Conservation (phyloP, 495 filamentous ascomycete species). For the Platismatia glauca region DNA sequence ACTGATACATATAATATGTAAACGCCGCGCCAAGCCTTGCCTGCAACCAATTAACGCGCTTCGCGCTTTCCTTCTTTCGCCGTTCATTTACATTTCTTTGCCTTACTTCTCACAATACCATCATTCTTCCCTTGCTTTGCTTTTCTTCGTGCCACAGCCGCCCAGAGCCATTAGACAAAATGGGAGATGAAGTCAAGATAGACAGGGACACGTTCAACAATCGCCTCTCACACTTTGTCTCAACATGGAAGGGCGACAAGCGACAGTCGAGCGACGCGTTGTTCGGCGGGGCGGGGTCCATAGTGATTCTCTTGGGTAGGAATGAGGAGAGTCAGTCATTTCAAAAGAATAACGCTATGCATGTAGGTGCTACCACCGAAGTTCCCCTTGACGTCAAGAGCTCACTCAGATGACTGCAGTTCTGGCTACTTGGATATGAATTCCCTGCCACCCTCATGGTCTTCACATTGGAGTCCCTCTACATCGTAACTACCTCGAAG, state of each 20-base stretch:
- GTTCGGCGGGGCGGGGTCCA: slow-evolving; percentile 76
- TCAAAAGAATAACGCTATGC: slow-evolving; percentile 90
- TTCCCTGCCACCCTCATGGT: slow-evolving; percentile 93
- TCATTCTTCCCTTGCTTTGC: not conserved
- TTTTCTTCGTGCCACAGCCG: slow-evolving; percentile 1
- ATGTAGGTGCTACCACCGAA: slow-evolving; percentile 49
- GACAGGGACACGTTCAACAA: slow-evolving; percentile 87
- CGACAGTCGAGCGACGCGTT: slow-evolving; percentile 56
- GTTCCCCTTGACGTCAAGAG: not conserved
- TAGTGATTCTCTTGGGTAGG: slow-evolving; percentile 87
- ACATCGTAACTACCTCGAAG: slow-evolving; percentile 90
- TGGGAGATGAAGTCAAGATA: slow-evolving; percentile 71
- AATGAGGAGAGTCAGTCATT: slow-evolving; percentile 76
- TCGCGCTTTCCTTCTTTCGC: slow-evolving; percentile 11
- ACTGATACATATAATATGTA: too few species aligned
- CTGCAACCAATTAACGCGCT: slow-evolving; percentile 22
- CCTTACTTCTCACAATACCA: slow-evolving; percentile 6
- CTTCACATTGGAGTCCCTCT: slow-evolving; percentile 76
- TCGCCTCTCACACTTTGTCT: slow-evolving; percentile 74
- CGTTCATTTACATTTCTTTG: not conserved
- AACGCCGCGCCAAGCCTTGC: slow-evolving; percentile 13
- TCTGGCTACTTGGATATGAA: slow-evolving; percentile 97
- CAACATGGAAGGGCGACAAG: slow-evolving; percentile 93
- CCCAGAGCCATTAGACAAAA: slow-evolving; percentile 22
- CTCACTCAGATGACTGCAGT: slow-evolving; percentile 44